Conservation (phyloP, 1,284 basidiomycete species). For the Ceratobasidium sp. region DNA sequence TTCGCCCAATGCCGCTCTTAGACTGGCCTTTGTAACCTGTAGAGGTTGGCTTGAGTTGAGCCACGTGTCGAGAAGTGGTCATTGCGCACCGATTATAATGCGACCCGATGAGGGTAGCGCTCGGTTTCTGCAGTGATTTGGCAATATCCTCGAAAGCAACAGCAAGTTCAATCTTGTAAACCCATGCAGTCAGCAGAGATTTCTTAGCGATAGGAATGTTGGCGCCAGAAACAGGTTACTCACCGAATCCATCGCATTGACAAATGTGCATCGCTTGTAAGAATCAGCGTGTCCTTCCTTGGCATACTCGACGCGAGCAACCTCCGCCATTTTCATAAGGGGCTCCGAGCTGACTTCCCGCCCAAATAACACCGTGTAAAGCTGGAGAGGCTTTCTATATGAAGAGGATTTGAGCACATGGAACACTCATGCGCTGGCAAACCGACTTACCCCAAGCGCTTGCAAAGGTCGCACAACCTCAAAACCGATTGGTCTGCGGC, state of each 20-base stretch:
- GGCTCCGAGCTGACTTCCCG: slow-evolving; percentile 44
- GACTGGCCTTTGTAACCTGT: too few species aligned
- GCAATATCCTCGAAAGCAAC: slow-evolving; percentile 67
- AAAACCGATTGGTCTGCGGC: slow-evolving; percentile 47
- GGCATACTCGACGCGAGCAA: slow-evolving; percentile 59
- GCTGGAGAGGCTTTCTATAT: slow-evolving; percentile 61
- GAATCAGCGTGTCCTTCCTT: slow-evolving; percentile 54
- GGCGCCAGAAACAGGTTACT: too few species aligned
- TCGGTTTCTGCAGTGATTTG: slow-evolving; percentile 62
- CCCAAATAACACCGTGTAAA: slow-evolving; percentile 66
- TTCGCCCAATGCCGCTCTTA: too few species aligned
- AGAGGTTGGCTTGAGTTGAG: too few species aligned
- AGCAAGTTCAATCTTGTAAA: slow-evolving; percentile 59
- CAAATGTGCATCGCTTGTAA: slow-evolving; percentile 56
- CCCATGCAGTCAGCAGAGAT: background rate
- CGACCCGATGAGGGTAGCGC: slow-evolving; percentile 55
- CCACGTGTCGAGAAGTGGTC: too few species aligned
- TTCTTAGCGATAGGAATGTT: background rate
- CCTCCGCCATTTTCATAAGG: slow-evolving; percentile 60
- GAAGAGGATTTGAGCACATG: background rate
- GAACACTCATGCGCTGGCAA: background rate
- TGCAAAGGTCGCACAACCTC: slow-evolving; percentile 55
- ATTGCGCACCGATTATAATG: background rate
- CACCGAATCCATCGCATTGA: slow-evolving; percentile 62
- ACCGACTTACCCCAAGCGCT: slow-evolving; percentile 56